phyloP scores from a whole-genome alignment of 371 early-diverging fungal genomes.

The Mucor sp. region DNA sequence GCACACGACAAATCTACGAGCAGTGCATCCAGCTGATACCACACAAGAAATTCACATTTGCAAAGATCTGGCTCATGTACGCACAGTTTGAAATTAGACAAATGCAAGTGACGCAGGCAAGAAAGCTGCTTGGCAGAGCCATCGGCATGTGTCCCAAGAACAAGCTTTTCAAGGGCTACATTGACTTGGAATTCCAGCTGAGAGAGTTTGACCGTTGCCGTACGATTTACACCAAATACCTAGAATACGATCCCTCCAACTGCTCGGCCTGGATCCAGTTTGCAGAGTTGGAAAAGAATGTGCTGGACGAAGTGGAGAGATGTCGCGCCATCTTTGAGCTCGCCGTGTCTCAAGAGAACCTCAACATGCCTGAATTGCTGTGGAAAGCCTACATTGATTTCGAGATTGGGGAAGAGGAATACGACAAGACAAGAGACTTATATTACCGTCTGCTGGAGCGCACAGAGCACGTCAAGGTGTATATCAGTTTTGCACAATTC shows the following conservation, averaged over 20 bases:
- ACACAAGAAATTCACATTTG: constrained; percentile 94
- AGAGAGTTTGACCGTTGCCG: constrained; percentile 96
- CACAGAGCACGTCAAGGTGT: constrained; percentile 97
- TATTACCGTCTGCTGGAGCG: constrained; percentile 86
- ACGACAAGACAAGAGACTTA: constrained; percentile 72
- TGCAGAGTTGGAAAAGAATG: constrained; percentile 82
- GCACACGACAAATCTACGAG: constrained; percentile 85
- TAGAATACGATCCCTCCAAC: constrained; percentile 84
- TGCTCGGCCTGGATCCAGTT: constrained; percentile 95
- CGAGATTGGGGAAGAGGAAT: constrained; percentile 84
- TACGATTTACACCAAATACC: constrained; percentile 83
- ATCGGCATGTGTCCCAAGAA: constrained; percentile 85
- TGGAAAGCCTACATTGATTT: constrained; percentile 99
- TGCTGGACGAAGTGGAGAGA: constrained; percentile 88
- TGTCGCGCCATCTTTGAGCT: constrained; percentile 88
- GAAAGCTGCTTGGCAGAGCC: constrained; percentile 84
- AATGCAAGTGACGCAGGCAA: constrained; percentile 72
- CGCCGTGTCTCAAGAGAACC: constrained; percentile 80
- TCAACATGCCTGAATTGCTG: constrained; percentile 96
- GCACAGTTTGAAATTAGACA: constrained; percentile 92
- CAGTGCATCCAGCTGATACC: constrained; percentile 88
- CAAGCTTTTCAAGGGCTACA: constrained; percentile 92
- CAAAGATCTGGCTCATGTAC: constrained; percentile 93
- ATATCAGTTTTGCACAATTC: constrained; percentile 93
- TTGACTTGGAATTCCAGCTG: constrained; percentile 91